Evolutionary conservation across 1,139 yeast species (phyloP).

Genomic region (Cylindricascospora bacillispora): DNA sequence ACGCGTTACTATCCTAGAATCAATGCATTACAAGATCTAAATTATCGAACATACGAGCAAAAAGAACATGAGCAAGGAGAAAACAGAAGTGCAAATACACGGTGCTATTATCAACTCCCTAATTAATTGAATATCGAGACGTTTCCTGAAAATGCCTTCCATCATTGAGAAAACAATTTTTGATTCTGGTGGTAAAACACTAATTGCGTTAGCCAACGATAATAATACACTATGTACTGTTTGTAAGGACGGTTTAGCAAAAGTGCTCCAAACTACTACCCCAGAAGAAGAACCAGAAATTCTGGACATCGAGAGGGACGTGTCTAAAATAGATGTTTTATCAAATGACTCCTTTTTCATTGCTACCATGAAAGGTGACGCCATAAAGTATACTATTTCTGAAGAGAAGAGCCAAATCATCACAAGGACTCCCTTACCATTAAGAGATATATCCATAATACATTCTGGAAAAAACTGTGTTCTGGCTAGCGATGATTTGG

Average conservation of each 20-base stretch:
- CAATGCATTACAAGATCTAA: too few relatives aligned
- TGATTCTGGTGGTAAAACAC: constrained; percentile 23
- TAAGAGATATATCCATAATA: constrained; percentile 53
- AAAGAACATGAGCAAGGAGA: too few relatives aligned
- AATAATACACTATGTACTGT: constrained; percentile 17
- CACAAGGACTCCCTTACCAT: constrained; percentile 37
- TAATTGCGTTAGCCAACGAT: constrained; percentile 14
- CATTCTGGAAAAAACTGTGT: constrained; percentile 60
- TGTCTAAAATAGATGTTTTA: constrained; percentile 12
- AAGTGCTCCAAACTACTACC: constrained; percentile 13
- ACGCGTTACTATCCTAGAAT: too few relatives aligned
- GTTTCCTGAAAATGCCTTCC: too few relatives aligned
- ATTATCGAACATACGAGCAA: too few relatives aligned
- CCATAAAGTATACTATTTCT: constrained; percentile 9
- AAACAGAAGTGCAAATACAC: too few relatives aligned
- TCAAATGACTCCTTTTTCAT: constrained; percentile 10
- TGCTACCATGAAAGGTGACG: constrained; percentile 21
- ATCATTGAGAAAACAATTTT: constrained; percentile 17
- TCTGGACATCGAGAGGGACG: constrained; percentile 14
- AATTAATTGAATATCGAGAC: too few relatives aligned
- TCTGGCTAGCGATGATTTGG: constrained; percentile 68
- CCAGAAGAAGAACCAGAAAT: constrained; percentile 25
- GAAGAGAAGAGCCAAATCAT: constrained; percentile 9
- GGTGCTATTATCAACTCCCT: too few relatives aligned
- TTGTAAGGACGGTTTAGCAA: constrained; percentile 21